Conservation (phyloP, 768 basidiomycete species). For the Crassisporium funariophilum region DNA sequence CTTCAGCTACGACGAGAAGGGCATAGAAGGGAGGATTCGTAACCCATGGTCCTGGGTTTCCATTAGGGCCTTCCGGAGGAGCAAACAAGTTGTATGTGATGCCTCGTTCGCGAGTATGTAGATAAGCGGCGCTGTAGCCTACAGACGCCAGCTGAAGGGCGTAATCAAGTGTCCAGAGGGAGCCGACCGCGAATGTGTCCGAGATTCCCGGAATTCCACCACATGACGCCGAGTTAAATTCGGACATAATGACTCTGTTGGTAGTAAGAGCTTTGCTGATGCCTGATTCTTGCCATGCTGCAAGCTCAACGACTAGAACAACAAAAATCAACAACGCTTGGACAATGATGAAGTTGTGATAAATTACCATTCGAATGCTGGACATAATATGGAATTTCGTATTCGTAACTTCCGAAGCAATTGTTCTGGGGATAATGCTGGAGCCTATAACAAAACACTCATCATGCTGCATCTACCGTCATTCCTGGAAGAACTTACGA, state of each 20-base stretch:
- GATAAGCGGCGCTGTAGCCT: constrained; percentile 49
- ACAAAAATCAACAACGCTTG: constrained; percentile 4
- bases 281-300: constrained; percentile 49
- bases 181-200: constrained; percentile 51
- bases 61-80: constrained; percentile 40
- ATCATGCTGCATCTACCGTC: not conserved
- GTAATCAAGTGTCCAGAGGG: constrained; percentile 56
- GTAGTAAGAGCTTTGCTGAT: constrained; percentile 35
- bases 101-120: constrained; percentile 58
- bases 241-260: constrained; percentile 48
- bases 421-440: constrained; percentile 59
- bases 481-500: constrained; percentile 32
- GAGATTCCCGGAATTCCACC: constrained; percentile 53
- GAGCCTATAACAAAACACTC: constrained; percentile 29
- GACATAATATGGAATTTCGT: constrained; percentile 43
- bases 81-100: constrained; percentile 54
- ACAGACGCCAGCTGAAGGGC: constrained; percentile 51
- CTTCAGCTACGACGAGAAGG: constrained; percentile 48
- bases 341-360: not conserved
- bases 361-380: constrained; percentile 47
- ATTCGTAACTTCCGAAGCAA: constrained; percentile 38
- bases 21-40: constrained; percentile 54
- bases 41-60: constrained; percentile 42
- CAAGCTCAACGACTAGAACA: constrained; percentile 37
- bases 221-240: constrained; percentile 57